Base-by-base conservation (phyloP, 2,329 filamentous ascomycete genomes). In the Paecilomyces formosus region DNA sequence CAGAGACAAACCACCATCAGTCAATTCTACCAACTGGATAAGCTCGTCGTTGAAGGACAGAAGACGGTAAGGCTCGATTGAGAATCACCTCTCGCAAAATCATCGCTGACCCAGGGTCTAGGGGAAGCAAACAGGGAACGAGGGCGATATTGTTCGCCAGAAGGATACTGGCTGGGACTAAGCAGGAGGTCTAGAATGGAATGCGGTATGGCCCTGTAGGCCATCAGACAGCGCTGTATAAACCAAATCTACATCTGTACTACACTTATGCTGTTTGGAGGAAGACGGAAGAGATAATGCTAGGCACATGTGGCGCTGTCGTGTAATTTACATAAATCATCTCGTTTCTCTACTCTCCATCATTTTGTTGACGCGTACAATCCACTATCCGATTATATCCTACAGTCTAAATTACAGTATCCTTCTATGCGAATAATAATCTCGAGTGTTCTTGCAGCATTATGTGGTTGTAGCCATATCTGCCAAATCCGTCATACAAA, bases 1-100 rank as follows among this genome's bases (percentile, higher is more conserved):
- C 79, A 97, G 94, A 88, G 94, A 72, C 94, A 97, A 88, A 95
- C 93, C 11, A 83, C 94, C 55, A 85, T 99, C 70, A 95, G 92
- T 72, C 90, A 96, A 72, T 97, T 97, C 78, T 97, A 90, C 79
- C 89, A 97, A 77, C 76, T 95, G 62, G 92, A 97, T 71, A 83
- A 86, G 70, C 82, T 99, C 75, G 94, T 99, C 13, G 90, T 99
- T 0, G 94, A 99, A 76, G 89, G 89, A 18, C 88, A 90, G 60
- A 88, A 90, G 74, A 85, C 88, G 68, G 88, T 90, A 82, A 64
- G 83, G 2, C 7, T 60, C n/a, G 22, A 57, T 70, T 24, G 3
- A 6, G 15, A n/a, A 18, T 3, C 39, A 45, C 18, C n/a, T 21
- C 39, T 8, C 7, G 18, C 18, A 18, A 5, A n/a, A 45, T 18